These are phyloP conservation scores for Epicoccum nigrum DNA, from an alignment of 2,329 filamentous ascomycete species.

Conservation along the genomic window DNA sequence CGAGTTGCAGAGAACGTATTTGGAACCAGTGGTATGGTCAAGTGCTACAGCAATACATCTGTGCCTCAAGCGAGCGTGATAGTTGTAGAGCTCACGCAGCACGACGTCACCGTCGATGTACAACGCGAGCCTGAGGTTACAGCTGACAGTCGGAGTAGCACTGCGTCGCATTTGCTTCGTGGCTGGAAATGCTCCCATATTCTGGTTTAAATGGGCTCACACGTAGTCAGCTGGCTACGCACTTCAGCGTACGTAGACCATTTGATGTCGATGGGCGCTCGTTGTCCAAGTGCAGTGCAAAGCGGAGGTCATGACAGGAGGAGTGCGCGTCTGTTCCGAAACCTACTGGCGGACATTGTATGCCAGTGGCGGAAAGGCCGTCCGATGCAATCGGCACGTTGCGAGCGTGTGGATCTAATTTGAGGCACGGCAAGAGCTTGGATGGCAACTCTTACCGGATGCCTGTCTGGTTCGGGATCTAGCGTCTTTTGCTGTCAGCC, in stretches of 20 bases:
- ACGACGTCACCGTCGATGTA: constrained; percentile 7
- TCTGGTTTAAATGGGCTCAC: neutral
- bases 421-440: neutral
- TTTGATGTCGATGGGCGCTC: neutral
- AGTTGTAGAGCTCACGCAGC: neutral
- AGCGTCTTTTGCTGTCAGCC: neutral
- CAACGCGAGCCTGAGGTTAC: constrained; percentile 6
- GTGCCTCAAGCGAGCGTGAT: neutral
- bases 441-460: neutral
- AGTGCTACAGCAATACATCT: neutral
- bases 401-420: neutral
- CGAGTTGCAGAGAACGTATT: neutral
- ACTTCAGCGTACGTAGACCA: neutral
- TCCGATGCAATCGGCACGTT: neutral
- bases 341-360: neutral
- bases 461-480: neutral
- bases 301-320: neutral
- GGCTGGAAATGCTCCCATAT: neutral
- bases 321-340: neutral
- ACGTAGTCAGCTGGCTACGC: constrained; percentile 3
- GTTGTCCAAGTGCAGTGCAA: neutral
- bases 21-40: neutral
- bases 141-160: constrained; percentile 6
- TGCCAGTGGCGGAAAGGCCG: neutral
- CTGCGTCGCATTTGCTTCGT: constrained; percentile 3